phyloP scores from a whole-genome alignment of 305 asterid genomes.

The Euphrasia arctica region DNA sequence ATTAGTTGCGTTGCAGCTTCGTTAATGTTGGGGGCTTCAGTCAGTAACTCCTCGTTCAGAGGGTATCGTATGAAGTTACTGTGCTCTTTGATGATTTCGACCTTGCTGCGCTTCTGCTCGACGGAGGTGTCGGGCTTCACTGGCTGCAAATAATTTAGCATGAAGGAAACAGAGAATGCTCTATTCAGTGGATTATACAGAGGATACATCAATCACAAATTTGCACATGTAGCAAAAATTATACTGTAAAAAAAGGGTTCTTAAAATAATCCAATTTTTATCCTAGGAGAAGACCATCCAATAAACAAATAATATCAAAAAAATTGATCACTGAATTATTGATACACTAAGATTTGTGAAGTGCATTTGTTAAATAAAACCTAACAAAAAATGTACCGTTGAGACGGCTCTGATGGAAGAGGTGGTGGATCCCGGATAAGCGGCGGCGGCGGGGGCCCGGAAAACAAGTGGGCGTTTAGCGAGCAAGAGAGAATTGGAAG shows the following conservation, averaged over 20 bases:
- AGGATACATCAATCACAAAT: no score
- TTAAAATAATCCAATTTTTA: background rate
- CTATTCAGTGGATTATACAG: background rate
- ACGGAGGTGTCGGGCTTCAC: conserved; percentile 58
- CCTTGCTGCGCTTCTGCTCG: conserved; percentile 81
- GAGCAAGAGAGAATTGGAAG: conserved; percentile 49
- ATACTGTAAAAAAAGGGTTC: no score
- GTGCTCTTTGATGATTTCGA: conserved; percentile 84
- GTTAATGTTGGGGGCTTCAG: conserved; percentile 75
- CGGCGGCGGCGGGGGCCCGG: conserved; percentile 27
- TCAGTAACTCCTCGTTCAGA: conserved; percentile 75
- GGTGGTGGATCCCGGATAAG: conserved; percentile 15
- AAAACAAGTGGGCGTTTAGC: conserved; percentile 34
- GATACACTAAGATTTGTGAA: background rate
- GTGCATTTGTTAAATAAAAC: no score
- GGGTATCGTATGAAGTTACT: conserved; percentile 91
- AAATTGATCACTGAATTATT: no score
- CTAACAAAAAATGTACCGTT: conserved; percentile 31
- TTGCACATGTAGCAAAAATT: no score
- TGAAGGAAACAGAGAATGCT: background rate
- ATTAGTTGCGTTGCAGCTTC: conserved; percentile 89
- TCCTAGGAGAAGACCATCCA: no score
- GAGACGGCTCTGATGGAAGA: conserved; percentile 54
- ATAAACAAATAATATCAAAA: no score
- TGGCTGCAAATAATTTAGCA: conserved; percentile 46